Percentiles rank a stretch among this genome's conserved stretches.
Evolutionary conservation across 2,329 filamentous ascomycete genomes (phyloP).

Genomic region (Fusarium dlaminii): DNA sequence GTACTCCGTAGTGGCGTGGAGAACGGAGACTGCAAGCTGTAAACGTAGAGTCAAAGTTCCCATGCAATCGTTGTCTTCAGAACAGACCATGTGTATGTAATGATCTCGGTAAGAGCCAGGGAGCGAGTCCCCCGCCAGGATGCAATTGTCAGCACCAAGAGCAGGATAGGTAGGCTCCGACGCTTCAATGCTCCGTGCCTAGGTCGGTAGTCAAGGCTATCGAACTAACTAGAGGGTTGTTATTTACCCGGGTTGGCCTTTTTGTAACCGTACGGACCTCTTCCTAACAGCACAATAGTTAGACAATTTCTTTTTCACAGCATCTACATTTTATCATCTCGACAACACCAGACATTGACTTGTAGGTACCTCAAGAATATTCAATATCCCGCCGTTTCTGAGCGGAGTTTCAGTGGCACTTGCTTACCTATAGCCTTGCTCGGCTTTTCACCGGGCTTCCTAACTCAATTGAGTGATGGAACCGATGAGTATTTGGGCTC

Average conservation of each 20-base stretch:
- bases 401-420: slow-evolving; percentile 20
- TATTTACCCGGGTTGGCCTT: neutral
- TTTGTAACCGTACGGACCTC: neutral
- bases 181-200: slow-evolving; percentile 6
- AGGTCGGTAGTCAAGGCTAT: neutral
- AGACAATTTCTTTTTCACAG: neutral
- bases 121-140: slow-evolving; percentile 29
- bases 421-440: slow-evolving; percentile 29
- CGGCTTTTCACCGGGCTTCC: slow-evolving; percentile 20
- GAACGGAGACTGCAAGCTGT: slow-evolving; percentile 3
- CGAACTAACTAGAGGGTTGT: neutral
- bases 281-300: neutral
- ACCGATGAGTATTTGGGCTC: neutral
- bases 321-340: slow-evolving; percentile 10
- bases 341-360: slow-evolving; percentile 9
- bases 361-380: slow-evolving; percentile 20
- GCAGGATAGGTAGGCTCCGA: slow-evolving; percentile 13
- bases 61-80: slow-evolving; percentile 26
- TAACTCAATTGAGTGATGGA: slow-evolving; percentile 21
- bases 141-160: slow-evolving; percentile 29
- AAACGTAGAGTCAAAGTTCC: slow-evolving; percentile 10
- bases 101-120: slow-evolving; percentile 27
- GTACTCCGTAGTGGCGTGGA: slow-evolving; percentile 41
- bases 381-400: slow-evolving; percentile 23
- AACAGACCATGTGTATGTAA: slow-evolving; percentile 6